phyloP scores from a whole-genome alignment of 805 yeast species.

The Peterozyma xylosa region DNA sequence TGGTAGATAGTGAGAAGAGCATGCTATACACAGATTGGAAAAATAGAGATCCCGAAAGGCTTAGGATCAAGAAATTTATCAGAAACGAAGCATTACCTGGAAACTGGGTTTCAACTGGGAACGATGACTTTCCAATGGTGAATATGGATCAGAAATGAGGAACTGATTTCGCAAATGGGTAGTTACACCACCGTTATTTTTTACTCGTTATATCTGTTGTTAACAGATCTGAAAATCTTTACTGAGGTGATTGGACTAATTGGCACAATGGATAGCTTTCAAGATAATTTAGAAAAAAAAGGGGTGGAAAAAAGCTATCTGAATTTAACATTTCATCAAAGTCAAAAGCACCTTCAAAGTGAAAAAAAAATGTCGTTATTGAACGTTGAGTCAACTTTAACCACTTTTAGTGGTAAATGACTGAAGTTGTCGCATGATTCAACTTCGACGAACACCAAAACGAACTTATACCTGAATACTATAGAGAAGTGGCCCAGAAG shows the following conservation, averaged over 20 bases:
- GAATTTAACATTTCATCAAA: too few species aligned
- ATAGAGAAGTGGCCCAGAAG: slow-evolving; percentile 16
- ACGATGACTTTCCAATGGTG: background rate
- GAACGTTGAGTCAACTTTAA: slow-evolving; percentile 43
- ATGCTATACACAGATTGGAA: background rate
- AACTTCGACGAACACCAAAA: slow-evolving; percentile 49
- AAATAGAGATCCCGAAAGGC: slow-evolving; percentile 18
- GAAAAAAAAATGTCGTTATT: too few species aligned
- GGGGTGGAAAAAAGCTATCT: too few species aligned
- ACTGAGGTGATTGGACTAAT: too few species aligned
- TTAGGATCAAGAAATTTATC: slow-evolving; percentile 19
- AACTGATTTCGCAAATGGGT: too few species aligned
- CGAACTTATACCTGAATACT: slow-evolving; percentile 64
- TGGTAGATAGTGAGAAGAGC: background rate
- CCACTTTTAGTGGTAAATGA: slow-evolving; percentile 68
- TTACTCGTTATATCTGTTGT: too few species aligned
- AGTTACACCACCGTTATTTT: too few species aligned
- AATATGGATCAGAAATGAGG: too few species aligned
- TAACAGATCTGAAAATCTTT: too few species aligned
- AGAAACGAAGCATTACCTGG: slow-evolving; percentile 24
- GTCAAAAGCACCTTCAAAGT: too few species aligned
- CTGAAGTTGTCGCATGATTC: slow-evolving; percentile 74
- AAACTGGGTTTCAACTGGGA: slow-evolving; percentile 37
- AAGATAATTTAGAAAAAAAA: too few species aligned
- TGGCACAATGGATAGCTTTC: too few species aligned